Evolutionary conservation across 225 moss, liverwort and hornwort genomes (phyloP).

Genomic region (Pleurozium schreberi): DNA sequence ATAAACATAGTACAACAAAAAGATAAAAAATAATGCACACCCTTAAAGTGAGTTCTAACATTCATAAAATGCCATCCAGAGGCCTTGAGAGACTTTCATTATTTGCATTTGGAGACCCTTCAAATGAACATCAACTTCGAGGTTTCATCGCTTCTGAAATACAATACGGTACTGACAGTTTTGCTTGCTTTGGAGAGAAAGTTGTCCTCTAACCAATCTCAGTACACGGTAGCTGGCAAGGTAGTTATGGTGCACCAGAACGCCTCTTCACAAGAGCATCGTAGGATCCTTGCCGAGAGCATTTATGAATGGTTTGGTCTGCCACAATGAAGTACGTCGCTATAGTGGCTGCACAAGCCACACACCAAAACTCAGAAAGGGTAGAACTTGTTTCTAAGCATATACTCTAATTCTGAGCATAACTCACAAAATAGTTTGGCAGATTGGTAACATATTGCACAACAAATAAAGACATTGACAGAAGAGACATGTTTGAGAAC

Average conservation of each 20-base stretch:
- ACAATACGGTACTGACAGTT: neutral
- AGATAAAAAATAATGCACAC: neutral
- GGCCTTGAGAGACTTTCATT: neutral
- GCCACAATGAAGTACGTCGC: conserved; percentile 69
- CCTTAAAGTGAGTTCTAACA: neutral
- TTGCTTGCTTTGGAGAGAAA: neutral
- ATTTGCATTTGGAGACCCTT: neutral
- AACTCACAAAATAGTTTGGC: neutral
- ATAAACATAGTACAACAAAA: neutral
- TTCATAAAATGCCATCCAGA: neutral
- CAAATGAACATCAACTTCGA: neutral
- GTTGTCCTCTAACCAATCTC: neutral
- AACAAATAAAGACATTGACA: neutral
- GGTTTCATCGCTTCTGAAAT: neutral
- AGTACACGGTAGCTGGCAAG: neutral
- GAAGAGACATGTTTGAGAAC: neutral
- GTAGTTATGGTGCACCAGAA: conserved; percentile 9
- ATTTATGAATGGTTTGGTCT: conserved; percentile 79
- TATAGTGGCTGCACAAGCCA: conserved; percentile 56
- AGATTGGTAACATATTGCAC: neutral
- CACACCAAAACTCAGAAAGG: neutral
- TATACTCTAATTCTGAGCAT: neutral
- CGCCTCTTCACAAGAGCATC: conserved; percentile 53
- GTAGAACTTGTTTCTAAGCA: neutral
- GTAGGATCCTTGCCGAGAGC: conserved; percentile 74